Percentiles rank a stretch among this genome's conserved stretches.
phyloP scores from a whole-genome alignment of 441 rosid species.

The Flueggea neowawraea region DNA sequence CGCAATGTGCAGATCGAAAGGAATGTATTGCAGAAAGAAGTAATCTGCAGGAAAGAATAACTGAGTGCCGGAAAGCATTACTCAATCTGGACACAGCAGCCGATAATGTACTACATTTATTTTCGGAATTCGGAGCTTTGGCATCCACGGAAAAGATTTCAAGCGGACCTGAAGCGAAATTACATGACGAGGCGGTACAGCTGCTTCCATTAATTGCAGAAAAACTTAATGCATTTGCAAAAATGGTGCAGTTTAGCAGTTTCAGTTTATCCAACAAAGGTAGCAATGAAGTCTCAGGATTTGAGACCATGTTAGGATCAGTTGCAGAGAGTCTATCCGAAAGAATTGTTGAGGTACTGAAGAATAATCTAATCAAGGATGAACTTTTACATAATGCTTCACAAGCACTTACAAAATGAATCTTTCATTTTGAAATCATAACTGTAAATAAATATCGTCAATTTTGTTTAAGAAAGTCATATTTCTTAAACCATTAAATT shows the following conservation, averaged over 20 bases:
- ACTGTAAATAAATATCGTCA: too few relatives aligned
- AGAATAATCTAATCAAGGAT: conserved; percentile 21
- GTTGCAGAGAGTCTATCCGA: conserved; percentile 27
- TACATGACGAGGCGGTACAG: conserved; percentile 45
- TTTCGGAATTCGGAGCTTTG: conserved; percentile 33
- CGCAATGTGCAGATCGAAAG: conserved; percentile 10
- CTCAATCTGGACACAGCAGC: conserved; percentile 40
- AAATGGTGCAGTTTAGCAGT: conserved; percentile 25
- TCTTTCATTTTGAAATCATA: too few relatives aligned
- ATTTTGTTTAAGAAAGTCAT: too few relatives aligned
- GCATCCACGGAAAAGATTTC: conserved; percentile 31
- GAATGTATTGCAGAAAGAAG: conserved; percentile 12
- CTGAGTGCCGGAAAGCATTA: conserved; percentile 50
- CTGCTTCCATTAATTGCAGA: conserved; percentile 48
- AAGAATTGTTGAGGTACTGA: conserved; percentile 26
- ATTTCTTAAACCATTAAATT: too few relatives aligned
- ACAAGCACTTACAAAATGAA: background rate
- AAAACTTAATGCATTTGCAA: conserved; percentile 40
- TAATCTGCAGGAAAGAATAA: conserved; percentile 27
- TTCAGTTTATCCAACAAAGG: conserved; percentile 3
- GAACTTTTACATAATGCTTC: conserved; percentile 4
- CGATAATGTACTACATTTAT: conserved; percentile 26
- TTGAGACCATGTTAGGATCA: conserved; percentile 29
- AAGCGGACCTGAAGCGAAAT: conserved; percentile 27
- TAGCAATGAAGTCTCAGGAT: conserved; percentile 18